phyloP scores from a whole-genome alignment of 805 yeast species.

The Candida oleophila region DNA sequence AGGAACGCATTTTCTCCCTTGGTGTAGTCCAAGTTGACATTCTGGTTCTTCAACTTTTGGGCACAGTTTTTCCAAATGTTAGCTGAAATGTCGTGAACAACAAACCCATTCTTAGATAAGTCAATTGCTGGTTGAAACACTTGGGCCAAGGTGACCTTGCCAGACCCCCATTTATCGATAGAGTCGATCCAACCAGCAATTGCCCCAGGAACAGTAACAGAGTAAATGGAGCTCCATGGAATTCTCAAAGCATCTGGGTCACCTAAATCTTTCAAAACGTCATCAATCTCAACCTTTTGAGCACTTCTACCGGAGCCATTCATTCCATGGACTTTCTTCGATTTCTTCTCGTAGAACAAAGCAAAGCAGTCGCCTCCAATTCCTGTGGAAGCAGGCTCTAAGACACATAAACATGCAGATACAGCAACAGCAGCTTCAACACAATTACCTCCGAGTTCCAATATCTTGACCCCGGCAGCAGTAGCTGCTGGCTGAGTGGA shows the following conservation, averaged over 20 bases:
- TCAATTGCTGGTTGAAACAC: slow-evolving; percentile 65
- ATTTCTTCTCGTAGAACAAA: slow-evolving; percentile 50
- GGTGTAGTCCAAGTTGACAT: slow-evolving; percentile 28
- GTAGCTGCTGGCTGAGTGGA: slow-evolving; percentile 77
- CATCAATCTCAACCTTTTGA: slow-evolving; percentile 44
- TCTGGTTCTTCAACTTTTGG: slow-evolving; percentile 35
- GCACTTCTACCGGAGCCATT: slow-evolving; percentile 81
- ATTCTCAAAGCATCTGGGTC: slow-evolving; percentile 49
- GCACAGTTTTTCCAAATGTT: slow-evolving; percentile 44
- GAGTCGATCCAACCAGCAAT: slow-evolving; percentile 80
- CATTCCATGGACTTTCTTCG: slow-evolving; percentile 58
- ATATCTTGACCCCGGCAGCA: slow-evolving; percentile 66
- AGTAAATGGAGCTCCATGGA: slow-evolving; percentile 50
- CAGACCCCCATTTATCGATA: slow-evolving; percentile 69
- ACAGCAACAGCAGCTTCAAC: slow-evolving; percentile 65
- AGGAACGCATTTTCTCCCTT: slow-evolving; percentile 32
- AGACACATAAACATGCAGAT: slow-evolving; percentile 52
- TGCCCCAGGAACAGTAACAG: slow-evolving; percentile 77
- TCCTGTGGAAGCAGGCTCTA: slow-evolving; percentile 64
- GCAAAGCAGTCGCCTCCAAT: slow-evolving; percentile 70
- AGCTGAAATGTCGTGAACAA: slow-evolving; percentile 61
- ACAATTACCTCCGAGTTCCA: slow-evolving; percentile 72
- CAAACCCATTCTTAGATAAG: slow-evolving; percentile 67
- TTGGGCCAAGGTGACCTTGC: slow-evolving; percentile 57
- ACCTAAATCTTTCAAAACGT: slow-evolving; percentile 38